Base-by-base conservation (phyloP, 352 stramenopile species). In the Globisporangium alternatum region DNA sequence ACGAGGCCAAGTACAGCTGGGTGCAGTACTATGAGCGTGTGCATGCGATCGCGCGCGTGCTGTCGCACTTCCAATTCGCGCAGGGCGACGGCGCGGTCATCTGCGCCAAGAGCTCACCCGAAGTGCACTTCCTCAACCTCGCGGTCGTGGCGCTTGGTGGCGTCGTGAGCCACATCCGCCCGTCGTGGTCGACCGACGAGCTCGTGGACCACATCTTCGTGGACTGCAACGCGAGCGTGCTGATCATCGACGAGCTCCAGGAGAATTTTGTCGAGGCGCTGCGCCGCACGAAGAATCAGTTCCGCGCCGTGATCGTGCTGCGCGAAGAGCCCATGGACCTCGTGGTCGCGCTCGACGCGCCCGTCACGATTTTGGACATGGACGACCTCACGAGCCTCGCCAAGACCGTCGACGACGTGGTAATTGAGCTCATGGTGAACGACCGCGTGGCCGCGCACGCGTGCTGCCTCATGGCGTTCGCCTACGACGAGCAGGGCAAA, bases 1-100 rank as follows among this genome's bases (percentile, higher is more conserved):
- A 28, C 17, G 60, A 70, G 37, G 22, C 6, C n/a, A 55, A 60
- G 51, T 62, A 71, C 65, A 74, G 71, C 21, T 86, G 77, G 78
- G 35, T 35, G 0, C 64, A 80, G 47, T 80, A 80, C 53, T 64
- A 81, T 45, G 63, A 68, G 19, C 66, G 45, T 21, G 72, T 71
- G 33, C 56, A 71, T 31, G 54, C 44, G 6, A 67, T 86, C 28
- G 75, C 80, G 45, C 76, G 78, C 15, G 74, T 75, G 35, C 65
- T 94, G 12, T 33, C 80, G 44, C 77, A 83, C 37, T 53, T 90
- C 10, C 80, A 81, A 1, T 88, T 94, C 47, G 56, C 59, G 30
- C 21, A 69, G 0, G 83, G 85, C 25, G 81, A 94, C 56, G 85
- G 81, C 19, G 78, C 84, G 0, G 78, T 92, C 4, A 62, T 90